Evolutionary conservation across 169 alveolate species (phyloP), one percentile per base, ranked within the genome.

Genomic region (Plasmodium malariae): DNA sequence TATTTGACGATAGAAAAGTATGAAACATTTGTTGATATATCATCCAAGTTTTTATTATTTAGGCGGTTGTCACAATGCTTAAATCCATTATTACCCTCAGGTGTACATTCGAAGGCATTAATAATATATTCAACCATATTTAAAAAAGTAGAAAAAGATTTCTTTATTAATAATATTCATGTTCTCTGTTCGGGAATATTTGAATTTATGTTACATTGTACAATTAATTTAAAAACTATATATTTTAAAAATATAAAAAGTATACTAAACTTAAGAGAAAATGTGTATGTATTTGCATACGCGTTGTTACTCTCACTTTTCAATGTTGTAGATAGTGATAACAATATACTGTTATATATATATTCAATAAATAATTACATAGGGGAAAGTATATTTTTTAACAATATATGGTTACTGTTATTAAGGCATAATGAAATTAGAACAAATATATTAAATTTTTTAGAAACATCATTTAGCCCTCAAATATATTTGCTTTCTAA

Each of bases 31-130:
- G 93, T 93, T 34, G 95, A 94, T 86, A 93, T 93, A 36, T 95
- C 96, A 30, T 94, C 94, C 49, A 97, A 94, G 90, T 97, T 95
- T 67, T 94, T 96, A 24, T 92, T 97, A 62, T 95, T 97, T 72
- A 96, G 97, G 89, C 89, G 98, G 55, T 89, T 97, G 76, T 97
- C 98, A 21, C 99, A 97, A 85, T 97, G 99, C 71, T 88, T 97
- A 70, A 97, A 97, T 74, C 98, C 98, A 1, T 94, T 93, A 49
- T 93, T 97, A 19, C 99, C 99, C 3, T 94, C 97, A 30, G 99
- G 99, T 2, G 97, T 97, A 0, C 99, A 97, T 86, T 95, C 95
- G 30, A 94, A 95, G 72, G 98, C 98, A 19, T 94, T 97, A 93
- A 98, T 96, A 87, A 95, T 96, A 0, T 97, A 96, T 86, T 96